Evolutionary conservation across 805 yeast genomes (phyloP), one percentile per base, ranked within the genome.

Genomic region (Priceomyces fermenticarens): DNA sequence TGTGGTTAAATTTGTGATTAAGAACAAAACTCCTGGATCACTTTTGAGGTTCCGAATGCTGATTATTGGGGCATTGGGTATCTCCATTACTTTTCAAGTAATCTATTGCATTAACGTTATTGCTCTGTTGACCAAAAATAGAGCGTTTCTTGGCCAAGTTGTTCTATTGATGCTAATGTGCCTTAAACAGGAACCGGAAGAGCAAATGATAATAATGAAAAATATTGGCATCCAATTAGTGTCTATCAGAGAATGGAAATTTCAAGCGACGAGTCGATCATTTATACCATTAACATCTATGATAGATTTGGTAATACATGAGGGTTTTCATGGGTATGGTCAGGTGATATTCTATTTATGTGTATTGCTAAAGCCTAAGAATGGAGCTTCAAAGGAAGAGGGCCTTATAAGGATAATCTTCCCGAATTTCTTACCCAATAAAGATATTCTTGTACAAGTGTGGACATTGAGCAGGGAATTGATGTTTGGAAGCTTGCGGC

Each of bases 241-340:
- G 12, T 55, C 69, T 14, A 47, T 57, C 11, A 55, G 62, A 8
- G 39, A 49, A 8, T 62, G 65, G 49, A 51, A 36, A 38, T 51
- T 54, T 40, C 43, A 48, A 17, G 44, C 45, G 16, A 47, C 46
- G 10, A 20, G 39, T n/a, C 47, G 53, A 6, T 45, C 52, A 33
- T 83, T 86, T 55, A 71, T 83, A 9, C 83, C 89, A 0, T 60
- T 70, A 30, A 75, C 73, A 35, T 67, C 67, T 34, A 71, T 86
- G 38, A 72, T 76, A 3, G 91, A 85, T 56, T 58, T 86, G 9
- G 76, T 84, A 0, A 80, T 87, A 17, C 85, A 85, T 54, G 95
- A 87, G 58, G 90, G 86, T 0, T 85, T 87, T 55, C 70, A 70
- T 40, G 83, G 83, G 4, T 75, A 80, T 46, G 81, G 81, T 46